Evolutionary conservation across 2,329 filamentous ascomycete species (phyloP), one percentile per base, ranked within the genome.

Genomic region (Microthyrium microscopicum): DNA sequence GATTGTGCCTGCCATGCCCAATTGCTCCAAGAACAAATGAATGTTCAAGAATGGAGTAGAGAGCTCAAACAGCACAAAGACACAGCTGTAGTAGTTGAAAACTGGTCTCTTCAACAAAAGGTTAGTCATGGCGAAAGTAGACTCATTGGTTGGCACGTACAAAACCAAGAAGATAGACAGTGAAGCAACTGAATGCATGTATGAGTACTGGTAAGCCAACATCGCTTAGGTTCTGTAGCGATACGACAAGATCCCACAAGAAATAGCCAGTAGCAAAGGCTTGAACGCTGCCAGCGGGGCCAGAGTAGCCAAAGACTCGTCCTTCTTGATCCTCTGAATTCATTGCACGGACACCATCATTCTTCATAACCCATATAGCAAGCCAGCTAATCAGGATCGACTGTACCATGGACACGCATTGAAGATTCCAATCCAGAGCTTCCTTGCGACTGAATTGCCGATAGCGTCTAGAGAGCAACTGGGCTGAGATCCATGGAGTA

Each of bases 1-100:
- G 34, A 62, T 64, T 16, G 75, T 73, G 21, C 82, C 82, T 1
- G 82, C 89, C 64, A 83, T 73, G 46, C 73, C 68, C 38, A 87
- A 60, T 60, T 91, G 89, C 57, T 91, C 82, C 56, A 79, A 81
- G 61, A 89, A 89, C 81, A 82, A 91, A 61, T 91, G 82, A 49
- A 87, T 70, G 51, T 91, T 91, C 38, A 89, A 66, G 55, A 89
- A 85, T 6, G 81, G 80, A 4, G 77, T 79, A 19, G 79, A 85
- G 25, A 91, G 68, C 55, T 91, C 81, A 69, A 83, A 91, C 38
- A 89, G 73, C 46, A 91, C 81, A 54, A 91, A 91, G 39, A 72
- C 71, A 36, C 69, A 68, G 36, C 70, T 77, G 54, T 87, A 91
- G 60, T 75, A 85, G 60, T 87, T 85, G 42, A 85, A 66, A 47